Base-by-base conservation (phyloP, 2,329 filamentous ascomycete genomes). In the Sarocladium oryzae region DNA sequence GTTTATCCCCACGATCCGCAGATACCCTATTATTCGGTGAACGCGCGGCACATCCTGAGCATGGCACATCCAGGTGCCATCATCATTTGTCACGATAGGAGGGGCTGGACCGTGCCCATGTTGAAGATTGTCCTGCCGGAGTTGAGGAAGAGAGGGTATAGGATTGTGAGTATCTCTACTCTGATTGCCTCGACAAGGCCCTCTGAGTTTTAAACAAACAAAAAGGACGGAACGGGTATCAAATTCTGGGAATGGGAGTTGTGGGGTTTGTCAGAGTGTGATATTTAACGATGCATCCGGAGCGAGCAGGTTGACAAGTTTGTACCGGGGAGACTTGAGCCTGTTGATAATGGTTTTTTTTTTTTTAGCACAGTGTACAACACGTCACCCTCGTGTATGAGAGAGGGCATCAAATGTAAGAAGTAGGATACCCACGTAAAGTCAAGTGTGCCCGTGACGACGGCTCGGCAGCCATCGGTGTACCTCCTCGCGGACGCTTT, bases 1-100 rank as follows among this genome's bases (percentile, higher is more conserved):
- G 84, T 96, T 36, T 96, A 95, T 68, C 90, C 90, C 4, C 89
- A 95, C 69, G 90, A 96, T 69, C 84, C 90, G n/a, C 89, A 95
- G 73, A 85, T 96, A 53, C 73, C 74, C 9, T 84, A 79, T 60
- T 77, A 81, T 57, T 70, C 73, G 56, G 58, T 90, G 50, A 96
- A 96, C 67, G 85, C 88, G 7, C 75, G 73, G 57, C 89, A 95
- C 70, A 80, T 95, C 3, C 66, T 95, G 58, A 89, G 87, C 68
- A 89, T 90, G 85, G 73, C 86, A 32, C 73, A 79, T 43, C 84
- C 86, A 0, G 90, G 90, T 0, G 84, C 80, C 24, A 85, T 96
- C 52, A 84, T 96, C 55, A 85, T 96, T 49, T 91, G 89, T 62
- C 90, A 96, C 70, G 90, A 96, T 70, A 68, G 89, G 57, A 76